Evolutionary conservation across 768 basidiomycete species (phyloP).

Genomic region (Pleurotus eryngii): DNA sequence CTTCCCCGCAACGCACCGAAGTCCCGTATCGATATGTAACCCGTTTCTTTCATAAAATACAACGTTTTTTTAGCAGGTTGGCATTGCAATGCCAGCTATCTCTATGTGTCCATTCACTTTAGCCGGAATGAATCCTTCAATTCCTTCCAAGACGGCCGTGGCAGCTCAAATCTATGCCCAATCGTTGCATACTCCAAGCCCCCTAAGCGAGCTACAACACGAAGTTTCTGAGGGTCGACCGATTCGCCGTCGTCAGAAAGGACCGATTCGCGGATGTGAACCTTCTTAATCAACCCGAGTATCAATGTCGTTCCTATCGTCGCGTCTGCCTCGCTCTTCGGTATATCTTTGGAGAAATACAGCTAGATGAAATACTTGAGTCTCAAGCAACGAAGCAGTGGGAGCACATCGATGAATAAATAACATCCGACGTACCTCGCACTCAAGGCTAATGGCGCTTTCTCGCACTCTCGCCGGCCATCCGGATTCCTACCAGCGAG

Average conservation of each 20-base stretch:
- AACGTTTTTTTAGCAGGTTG: no score
- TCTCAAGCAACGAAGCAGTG: not conserved
- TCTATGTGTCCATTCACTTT: no score
- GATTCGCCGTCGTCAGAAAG: conserved; percentile 35
- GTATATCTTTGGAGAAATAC: conserved; percentile 48
- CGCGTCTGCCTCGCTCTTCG: conserved; percentile 29
- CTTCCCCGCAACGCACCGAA: no score
- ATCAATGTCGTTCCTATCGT: conserved; percentile 38
- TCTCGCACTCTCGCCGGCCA: conserved; percentile 53
- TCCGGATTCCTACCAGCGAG: conserved; percentile 35
- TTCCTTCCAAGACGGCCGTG: conserved; percentile 20
- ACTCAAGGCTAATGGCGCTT: conserved; percentile 59
- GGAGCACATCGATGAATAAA: conserved; percentile 7
- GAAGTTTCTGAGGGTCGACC: conserved; percentile 47
- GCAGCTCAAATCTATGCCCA: conserved; percentile 44
- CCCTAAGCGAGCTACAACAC: conserved; percentile 51
- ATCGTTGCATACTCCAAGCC: conserved; percentile 50
- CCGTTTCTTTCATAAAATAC: no score
- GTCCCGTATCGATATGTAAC: no score
- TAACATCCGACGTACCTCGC: conserved; percentile 41
- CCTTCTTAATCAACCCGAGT: conserved; percentile 50
- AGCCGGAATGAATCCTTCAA: not conserved
- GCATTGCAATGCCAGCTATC: no score
- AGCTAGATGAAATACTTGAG: conserved; percentile 29
- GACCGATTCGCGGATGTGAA: conserved; percentile 50